Percentiles rank a stretch among this genome's conserved stretches.
These are phyloP conservation scores for Colletotrichum chlorophyti DNA, from an alignment of 2,329 filamentous ascomycete species.

Conservation along the genomic window DNA sequence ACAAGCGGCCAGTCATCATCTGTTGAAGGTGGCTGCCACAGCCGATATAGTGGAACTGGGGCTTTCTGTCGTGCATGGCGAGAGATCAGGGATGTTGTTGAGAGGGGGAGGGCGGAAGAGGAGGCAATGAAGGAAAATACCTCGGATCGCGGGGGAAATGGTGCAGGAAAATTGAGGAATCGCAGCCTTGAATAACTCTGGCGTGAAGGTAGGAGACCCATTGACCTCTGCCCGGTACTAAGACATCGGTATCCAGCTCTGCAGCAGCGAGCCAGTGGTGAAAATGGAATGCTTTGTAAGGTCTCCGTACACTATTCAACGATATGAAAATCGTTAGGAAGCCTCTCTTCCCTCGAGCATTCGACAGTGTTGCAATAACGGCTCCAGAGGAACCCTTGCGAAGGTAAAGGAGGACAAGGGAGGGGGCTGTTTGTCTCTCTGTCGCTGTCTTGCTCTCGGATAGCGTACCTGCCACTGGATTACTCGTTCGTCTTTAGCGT, in stretches of 20 bases:
- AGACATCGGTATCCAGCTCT: constrained; percentile 12
- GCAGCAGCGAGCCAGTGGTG: constrained; percentile 12
- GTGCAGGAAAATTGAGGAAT: neutral
- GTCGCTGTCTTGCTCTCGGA: neutral
- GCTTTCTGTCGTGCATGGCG: constrained; percentile 20
- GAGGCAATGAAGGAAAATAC: constrained; percentile 5
- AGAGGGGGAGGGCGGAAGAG: neutral
- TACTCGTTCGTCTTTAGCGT: constrained; percentile 28
- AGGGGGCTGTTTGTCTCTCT: neutral
- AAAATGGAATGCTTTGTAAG: constrained; percentile 26
- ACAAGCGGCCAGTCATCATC: constrained; percentile 4
- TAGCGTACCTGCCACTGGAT: neutral
- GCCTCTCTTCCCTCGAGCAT: neutral
- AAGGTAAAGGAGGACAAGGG: constrained; percentile 5
- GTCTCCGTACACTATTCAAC: too few relatives aligned
- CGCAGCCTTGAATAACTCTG: neutral
- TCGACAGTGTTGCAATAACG: neutral
- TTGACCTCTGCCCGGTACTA: constrained; percentile 10
- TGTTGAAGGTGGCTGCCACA: constrained; percentile 21
- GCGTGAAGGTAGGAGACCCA: neutral
- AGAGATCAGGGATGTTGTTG: neutral
- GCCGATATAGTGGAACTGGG: constrained; percentile 8
- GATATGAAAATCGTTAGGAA: constrained; percentile 5
- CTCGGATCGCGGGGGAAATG: neutral
- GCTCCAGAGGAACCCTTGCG: too few relatives aligned